phyloP scores from a whole-genome alignment of 2,329 filamentous ascomycete genomes.

The Plectosphaerella sp. region DNA sequence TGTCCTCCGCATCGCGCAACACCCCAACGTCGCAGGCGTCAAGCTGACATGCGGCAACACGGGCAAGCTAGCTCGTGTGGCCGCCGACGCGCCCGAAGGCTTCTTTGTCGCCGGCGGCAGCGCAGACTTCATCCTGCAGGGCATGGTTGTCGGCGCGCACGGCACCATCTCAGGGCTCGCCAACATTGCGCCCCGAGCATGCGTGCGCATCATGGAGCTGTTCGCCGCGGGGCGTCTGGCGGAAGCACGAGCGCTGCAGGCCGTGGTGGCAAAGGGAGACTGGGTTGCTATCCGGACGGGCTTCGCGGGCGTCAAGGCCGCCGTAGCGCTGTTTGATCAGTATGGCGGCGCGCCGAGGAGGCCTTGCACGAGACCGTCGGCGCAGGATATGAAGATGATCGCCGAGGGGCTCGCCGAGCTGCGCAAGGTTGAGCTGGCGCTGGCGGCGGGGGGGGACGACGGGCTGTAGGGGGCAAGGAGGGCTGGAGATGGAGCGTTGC shows the following conservation, averaged over 20 bases:
- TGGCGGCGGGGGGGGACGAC: conserved; percentile 15
- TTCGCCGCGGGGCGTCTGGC: conserved; percentile 52
- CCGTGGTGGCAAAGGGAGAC: conserved; percentile 37
- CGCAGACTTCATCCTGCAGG: conserved; percentile 70
- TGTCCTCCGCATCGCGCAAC: conserved; percentile 46
- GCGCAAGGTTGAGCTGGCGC: conserved; percentile 23
- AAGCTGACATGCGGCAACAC: conserved; percentile 63
- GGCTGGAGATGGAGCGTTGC: background rate
- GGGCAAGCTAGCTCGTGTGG: conserved; percentile 60
- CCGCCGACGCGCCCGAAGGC: conserved; percentile 19
- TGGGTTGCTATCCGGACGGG: conserved; percentile 44
- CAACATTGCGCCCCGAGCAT: conserved; percentile 65
- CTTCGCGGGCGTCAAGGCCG: conserved; percentile 43
- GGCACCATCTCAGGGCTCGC: conserved; percentile 69
- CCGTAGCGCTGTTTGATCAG: conserved; percentile 33
- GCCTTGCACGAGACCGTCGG: conserved; percentile 30
- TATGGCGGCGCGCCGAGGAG: conserved; percentile 33
- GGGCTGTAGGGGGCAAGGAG: background rate
- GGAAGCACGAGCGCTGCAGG: conserved; percentile 50
- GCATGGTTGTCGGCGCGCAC: conserved; percentile 63
- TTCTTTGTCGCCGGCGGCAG: conserved; percentile 71
- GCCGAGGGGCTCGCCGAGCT: conserved; percentile 30
- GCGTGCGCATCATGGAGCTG: conserved; percentile 56
- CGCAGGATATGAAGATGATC: conserved; percentile 26
- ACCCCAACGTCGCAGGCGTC: conserved; percentile 56